Base-by-base conservation (phyloP, 2,329 filamentous ascomycete species). In the Aspergillus hiratsukae region DNA sequence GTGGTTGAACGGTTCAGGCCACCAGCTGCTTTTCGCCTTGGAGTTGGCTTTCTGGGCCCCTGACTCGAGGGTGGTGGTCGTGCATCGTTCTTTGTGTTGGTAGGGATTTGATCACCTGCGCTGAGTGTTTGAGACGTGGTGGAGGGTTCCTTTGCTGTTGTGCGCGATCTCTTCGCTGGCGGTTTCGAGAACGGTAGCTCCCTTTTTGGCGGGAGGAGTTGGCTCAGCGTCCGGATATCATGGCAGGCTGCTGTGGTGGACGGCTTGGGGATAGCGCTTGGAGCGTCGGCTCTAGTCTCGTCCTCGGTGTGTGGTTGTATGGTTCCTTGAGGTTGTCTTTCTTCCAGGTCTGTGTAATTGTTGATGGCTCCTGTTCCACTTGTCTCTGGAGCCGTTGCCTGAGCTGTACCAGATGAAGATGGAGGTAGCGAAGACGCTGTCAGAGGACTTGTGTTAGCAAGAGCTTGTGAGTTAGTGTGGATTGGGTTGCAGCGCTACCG, bases 121-220 rank as follows among this genome's bases (percentile, higher is more conserved):
- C 27, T n/a, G 3, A 14, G 31, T 4, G 11, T 27, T 14, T 52
- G 37, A 19, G 31, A 48, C 21, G 51, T 23, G 3, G 51, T 46
- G 27, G 53, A 45, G 23, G 56, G 31, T 49, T 19, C 9, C 31
- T 49, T 35, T 17, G 46, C 11, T 6, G 37, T 29, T 31, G 48
- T 56, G 11, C 40, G 57, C 2, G 61, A 10, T 50, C 58, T 64
- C 52, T 68, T 69, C 28, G 59, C 40, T 17, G 53, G 61, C 21
- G 65, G 64, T 54, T 67, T 74, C 27, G 65, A 53, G 54, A 78
- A 79, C 2, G 76, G 76, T 0, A 79, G 67, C 17, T 72, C 66
- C 58, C 76, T 61, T 57, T 69, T 76, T 21, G 76, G 76, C 17
- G 76, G 76, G n/a, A 78, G 64, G 52, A 70, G 63, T 48, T 72